Conservation (phyloP, 1,139 yeast species). For the Yamadazyma triangularis region DNA sequence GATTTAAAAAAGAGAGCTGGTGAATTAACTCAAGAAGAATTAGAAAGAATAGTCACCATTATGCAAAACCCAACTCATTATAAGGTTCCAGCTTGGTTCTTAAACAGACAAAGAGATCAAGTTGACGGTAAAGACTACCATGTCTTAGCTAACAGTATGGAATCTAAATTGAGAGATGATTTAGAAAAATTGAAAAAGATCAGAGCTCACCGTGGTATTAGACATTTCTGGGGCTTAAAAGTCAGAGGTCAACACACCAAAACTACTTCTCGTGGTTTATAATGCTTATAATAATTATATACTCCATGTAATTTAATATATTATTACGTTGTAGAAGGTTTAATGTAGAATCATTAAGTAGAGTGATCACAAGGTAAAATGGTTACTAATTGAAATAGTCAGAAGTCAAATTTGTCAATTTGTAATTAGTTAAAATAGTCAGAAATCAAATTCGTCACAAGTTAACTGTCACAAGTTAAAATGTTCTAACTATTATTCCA, state of each 20-base stretch:
- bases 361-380: no score
- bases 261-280: conserved; percentile 95
- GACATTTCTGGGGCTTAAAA: conserved; percentile 99
- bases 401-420: no score
- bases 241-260: conserved; percentile 99
- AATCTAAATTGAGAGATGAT: conserved; percentile 99
- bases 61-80: conserved; percentile 99
- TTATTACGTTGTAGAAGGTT: conserved; percentile 14
- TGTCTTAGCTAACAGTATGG: conserved; percentile 97
- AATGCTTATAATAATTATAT: conserved; percentile 15
- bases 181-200: conserved; percentile 99
- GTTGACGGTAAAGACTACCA: conserved; percentile 99
- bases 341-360: no score
- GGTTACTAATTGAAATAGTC: no score
- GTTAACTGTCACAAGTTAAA: no score
- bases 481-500: no score
- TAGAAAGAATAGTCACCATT: conserved; percentile 98
- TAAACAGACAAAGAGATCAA: conserved; percentile 98
- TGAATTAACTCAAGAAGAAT: conserved; percentile 99
- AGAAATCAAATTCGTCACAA: no score
- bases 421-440: no score
- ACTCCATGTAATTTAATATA: conserved; percentile 16
- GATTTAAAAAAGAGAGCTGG: conserved; percentile 99
- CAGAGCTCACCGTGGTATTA: conserved; percentile 99
- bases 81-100: conserved; percentile 99